Evolutionary conservation across 2,329 filamentous ascomycete species (phyloP).

Genomic region (Tolypocladium sp.): DNA sequence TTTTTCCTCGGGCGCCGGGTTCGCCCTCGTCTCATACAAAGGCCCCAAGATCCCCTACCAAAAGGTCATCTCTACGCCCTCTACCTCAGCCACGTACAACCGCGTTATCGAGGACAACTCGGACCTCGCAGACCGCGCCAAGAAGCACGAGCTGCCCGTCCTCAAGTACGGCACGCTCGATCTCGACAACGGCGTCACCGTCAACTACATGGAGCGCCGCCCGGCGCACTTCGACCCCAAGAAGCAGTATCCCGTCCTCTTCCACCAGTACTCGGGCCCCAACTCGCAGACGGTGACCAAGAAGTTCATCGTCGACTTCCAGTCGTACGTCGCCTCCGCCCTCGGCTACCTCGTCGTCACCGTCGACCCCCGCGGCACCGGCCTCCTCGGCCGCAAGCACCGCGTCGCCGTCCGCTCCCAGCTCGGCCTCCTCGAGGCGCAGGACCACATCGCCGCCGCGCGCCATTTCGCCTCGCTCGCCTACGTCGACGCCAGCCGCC

Average conservation of each 20-base stretch:
- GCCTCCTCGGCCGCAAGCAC: conserved; percentile 76
- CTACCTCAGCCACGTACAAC: conserved; percentile 54
- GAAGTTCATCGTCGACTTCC: conserved; percentile 76
- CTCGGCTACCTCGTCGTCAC: conserved; percentile 93
- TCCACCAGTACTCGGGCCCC: conserved; percentile 89
- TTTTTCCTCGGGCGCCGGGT: conserved; percentile 76
- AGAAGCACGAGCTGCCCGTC: conserved; percentile 72
- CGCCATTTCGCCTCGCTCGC: conserved; percentile 71
- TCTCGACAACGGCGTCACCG: conserved; percentile 64
- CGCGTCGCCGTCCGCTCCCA: conserved; percentile 76
- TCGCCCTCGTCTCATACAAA: conserved; percentile 72
- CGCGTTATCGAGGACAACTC: conserved; percentile 72
- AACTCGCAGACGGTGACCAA: conserved; percentile 85
- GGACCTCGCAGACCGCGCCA: conserved; percentile 57
- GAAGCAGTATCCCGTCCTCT: conserved; percentile 87
- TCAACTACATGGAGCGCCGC: conserved; percentile 71
- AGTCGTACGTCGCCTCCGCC: conserved; percentile 75
- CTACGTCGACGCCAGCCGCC: conserved; percentile 73
- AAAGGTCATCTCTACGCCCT: conserved; percentile 77
- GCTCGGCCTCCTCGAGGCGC: conserved; percentile 75
- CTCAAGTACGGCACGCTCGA: conserved; percentile 75
- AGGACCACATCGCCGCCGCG: conserved; percentile 85
- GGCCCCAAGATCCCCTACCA: conserved; percentile 88
- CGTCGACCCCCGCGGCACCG: conserved; percentile 87
- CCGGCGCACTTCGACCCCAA: conserved; percentile 79